These are phyloP conservation scores for Talaromyces sp. DNA, from an alignment of 2,329 filamentous ascomycete genomes.

Conservation along the genomic window DNA sequence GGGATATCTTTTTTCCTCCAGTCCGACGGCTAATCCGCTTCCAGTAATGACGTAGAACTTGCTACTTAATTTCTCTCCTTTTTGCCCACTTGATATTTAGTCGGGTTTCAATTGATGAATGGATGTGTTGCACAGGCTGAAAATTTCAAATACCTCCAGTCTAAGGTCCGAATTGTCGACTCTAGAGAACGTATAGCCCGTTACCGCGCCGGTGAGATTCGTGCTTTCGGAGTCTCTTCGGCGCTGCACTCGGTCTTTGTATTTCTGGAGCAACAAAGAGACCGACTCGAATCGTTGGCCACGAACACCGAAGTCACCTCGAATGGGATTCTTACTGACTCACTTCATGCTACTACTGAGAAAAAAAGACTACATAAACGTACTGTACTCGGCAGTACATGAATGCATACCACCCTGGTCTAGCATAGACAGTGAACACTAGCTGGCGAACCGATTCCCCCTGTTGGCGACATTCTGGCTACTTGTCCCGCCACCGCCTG, in stretches of 20 bases:
- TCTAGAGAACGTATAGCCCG: not conserved
- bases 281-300: not conserved
- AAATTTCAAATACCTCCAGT: not conserved
- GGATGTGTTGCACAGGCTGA: not conserved
- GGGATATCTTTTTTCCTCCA: not conserved
- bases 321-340: not conserved
- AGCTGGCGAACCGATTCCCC: not conserved
- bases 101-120: not conserved
- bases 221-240: not conserved
- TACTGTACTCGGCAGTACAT: not conserved
- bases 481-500: not conserved
- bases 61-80: not conserved
- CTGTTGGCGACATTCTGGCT: not conserved
- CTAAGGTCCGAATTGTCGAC: not conserved
- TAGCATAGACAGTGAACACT: not conserved
- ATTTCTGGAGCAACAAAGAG: not conserved
- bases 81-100: not conserved
- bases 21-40: not conserved
- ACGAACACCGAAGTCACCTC: too few species aligned
- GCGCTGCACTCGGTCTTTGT: not conserved
- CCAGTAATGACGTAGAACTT: constrained; percentile 2
- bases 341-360: not conserved
- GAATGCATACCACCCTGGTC: not conserved
- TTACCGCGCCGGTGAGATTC: not conserved
- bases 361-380: not conserved